Conservation (phyloP, 2,329 filamentous ascomycete species). For the Colletotrichum nymphaeae region DNA sequence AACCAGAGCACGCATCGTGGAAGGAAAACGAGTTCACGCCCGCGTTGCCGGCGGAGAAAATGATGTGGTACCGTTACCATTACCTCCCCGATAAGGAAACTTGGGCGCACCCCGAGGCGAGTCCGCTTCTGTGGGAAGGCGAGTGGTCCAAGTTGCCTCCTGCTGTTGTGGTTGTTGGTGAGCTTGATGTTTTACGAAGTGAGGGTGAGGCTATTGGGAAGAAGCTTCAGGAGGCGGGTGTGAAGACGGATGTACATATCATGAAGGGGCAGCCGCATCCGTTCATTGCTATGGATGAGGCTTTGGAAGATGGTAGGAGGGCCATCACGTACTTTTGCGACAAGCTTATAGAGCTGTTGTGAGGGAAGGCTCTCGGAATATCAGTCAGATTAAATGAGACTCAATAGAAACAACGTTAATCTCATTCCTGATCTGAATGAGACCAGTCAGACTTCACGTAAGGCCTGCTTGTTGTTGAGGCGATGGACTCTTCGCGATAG, state of each 20-base stretch:
- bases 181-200: slow-evolving; percentile 65
- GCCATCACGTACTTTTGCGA: slow-evolving; percentile 59
- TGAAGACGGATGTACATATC: slow-evolving; percentile 58
- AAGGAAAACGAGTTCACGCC: slow-evolving; percentile 61
- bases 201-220: slow-evolving; percentile 64
- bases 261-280: slow-evolving; percentile 68
- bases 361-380: background rate
- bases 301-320: slow-evolving; percentile 60
- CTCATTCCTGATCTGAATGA: background rate
- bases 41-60: slow-evolving; percentile 65
- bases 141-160: slow-evolving; percentile 62
- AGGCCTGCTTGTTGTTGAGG: no score
- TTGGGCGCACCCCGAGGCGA: slow-evolving; percentile 63
- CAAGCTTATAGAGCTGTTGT: slow-evolving; percentile 25
- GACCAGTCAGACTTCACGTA: no score
- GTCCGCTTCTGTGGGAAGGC: slow-evolving; percentile 61
- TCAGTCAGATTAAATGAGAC: background rate
- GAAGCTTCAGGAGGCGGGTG: slow-evolving; percentile 58
- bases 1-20: slow-evolving; percentile 57
- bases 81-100: slow-evolving; percentile 62
- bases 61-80: slow-evolving; percentile 70
- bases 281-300: slow-evolving; percentile 69
- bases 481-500: no score
- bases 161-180: slow-evolving; percentile 64
- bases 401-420: accelerated